Evolutionary conservation across 305 asterid species (phyloP).

Genomic region (Plantago lanceolata): DNA sequence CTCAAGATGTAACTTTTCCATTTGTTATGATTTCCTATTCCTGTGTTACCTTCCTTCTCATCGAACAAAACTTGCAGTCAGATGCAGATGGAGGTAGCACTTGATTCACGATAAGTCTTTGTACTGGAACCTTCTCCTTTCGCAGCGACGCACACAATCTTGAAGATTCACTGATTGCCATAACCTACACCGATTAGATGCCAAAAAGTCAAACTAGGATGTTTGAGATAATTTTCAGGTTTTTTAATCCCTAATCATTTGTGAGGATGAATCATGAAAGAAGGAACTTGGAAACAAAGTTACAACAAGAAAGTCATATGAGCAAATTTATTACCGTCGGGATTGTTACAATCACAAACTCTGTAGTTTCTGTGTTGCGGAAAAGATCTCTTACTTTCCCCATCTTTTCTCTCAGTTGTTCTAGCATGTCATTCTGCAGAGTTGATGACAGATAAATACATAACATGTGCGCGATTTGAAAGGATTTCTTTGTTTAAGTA

Average conservation of each 20-base stretch:
- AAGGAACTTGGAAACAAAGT: conserved; percentile 1
- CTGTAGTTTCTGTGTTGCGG: conserved; percentile 52
- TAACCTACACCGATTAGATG: conserved; percentile 41
- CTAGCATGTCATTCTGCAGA: conserved; percentile 53
- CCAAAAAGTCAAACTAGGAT: conserved; percentile 11
- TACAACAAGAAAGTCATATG: conserved; percentile 6
- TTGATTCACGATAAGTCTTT: conserved; percentile 69
- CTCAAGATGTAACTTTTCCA: neutral
- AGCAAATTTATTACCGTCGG: conserved; percentile 51
- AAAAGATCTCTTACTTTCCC: conserved; percentile 69
- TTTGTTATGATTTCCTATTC: neutral
- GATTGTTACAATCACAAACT: conserved; percentile 70
- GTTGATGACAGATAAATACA: conserved; percentile 1
- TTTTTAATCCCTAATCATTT: neutral
- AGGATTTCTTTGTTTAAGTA: neutral
- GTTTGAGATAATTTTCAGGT: neutral
- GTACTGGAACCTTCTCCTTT: conserved; percentile 72
- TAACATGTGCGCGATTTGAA: too few species aligned
- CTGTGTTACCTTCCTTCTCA: conserved; percentile 62
- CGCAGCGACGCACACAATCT: conserved; percentile 66
- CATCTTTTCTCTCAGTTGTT: conserved; percentile 58
- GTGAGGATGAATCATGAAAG: neutral
- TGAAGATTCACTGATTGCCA: conserved; percentile 82
- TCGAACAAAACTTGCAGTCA: conserved; percentile 76
- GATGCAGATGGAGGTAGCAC: conserved; percentile 63